Conservation (phyloP, 768 basidiomycete genomes). For the Lentinula raphanica region DNA sequence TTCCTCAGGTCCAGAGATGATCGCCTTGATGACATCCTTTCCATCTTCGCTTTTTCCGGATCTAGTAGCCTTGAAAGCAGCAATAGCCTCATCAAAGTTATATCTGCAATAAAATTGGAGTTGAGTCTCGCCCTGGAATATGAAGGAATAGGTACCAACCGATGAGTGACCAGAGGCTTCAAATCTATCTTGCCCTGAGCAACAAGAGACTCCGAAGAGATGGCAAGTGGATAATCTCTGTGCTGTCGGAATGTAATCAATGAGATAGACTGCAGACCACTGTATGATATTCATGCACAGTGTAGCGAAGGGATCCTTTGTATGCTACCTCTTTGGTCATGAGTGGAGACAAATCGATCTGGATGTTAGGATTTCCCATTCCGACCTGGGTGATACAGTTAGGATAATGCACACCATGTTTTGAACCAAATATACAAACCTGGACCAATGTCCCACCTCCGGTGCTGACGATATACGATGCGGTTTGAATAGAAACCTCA, state of each 20-base stretch:
- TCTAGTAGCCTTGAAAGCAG: conserved; percentile 79
- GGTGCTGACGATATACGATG: conserved; percentile 63
- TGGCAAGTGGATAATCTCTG: conserved; percentile 81
- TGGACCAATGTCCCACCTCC: conserved; percentile 78
- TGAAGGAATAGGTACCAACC: conserved; percentile 39
- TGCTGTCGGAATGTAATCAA: conserved; percentile 46
- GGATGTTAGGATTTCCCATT: conserved; percentile 76
- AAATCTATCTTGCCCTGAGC: conserved; percentile 79
- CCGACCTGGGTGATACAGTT: conserved; percentile 61
- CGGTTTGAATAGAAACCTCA: conserved; percentile 88
- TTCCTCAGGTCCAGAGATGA: conserved; percentile 85
- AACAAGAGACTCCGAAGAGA: conserved; percentile 80
- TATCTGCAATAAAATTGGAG: conserved; percentile 39
- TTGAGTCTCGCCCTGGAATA: background rate
- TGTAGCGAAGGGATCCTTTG: conserved; percentile 92
- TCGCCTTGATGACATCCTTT: conserved; percentile 81
- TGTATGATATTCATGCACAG: conserved; percentile 32
- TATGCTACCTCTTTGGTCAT: conserved; percentile 75
- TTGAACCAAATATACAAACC: conserved; percentile 26
- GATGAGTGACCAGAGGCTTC: conserved; percentile 84
- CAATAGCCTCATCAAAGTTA: conserved; percentile 68
- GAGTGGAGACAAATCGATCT: conserved; percentile 64
- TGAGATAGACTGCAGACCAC: conserved; percentile 2
- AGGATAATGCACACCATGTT: background rate
- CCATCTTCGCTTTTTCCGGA: conserved; percentile 82